Percentiles rank a stretch among this genome's conserved stretches.
Evolutionary conservation across 495 filamentous ascomycete species (phyloP).

Genomic region (Annulohypoxylon maeteangense): DNA sequence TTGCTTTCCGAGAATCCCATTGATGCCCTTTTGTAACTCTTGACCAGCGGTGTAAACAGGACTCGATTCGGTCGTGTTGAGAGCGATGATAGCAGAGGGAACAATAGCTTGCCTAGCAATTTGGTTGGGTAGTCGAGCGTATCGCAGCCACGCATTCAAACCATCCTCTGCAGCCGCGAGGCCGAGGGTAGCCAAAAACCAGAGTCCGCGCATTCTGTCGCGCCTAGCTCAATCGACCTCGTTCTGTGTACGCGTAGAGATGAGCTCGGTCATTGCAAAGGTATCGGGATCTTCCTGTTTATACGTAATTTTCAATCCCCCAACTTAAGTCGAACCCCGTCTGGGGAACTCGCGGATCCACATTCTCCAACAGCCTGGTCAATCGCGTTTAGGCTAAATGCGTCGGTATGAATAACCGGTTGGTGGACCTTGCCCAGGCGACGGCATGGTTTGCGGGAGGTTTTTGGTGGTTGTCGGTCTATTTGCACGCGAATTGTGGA

Average conservation of each 20-base stretch:
- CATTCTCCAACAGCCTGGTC: constrained; percentile 33
- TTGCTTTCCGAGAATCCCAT: constrained; percentile 62
- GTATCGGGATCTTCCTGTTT: constrained; percentile 33
- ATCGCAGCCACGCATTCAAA: constrained; percentile 71
- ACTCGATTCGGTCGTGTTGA: constrained; percentile 62
- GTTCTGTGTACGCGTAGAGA: constrained; percentile 7
- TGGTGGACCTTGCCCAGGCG: constrained; percentile 22
- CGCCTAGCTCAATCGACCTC: neutral
- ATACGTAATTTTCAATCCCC: constrained; percentile 32
- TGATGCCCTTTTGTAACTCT: constrained; percentile 69
- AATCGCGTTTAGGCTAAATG: constrained; percentile 38
- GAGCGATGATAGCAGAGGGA: constrained; percentile 63
- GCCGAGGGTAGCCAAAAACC: constrained; percentile 46
- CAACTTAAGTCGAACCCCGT: constrained; percentile 14
- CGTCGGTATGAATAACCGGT: neutral
- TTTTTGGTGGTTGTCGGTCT: constrained; percentile 25
- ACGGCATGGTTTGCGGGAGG: constrained; percentile 12
- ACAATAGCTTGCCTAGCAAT: constrained; percentile 49
- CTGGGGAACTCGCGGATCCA: constrained; percentile 16
- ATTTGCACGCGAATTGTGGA: constrained; percentile 25
- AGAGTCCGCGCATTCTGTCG: constrained; percentile 47
- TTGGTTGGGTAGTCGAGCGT: constrained; percentile 63
- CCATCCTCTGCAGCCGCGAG: constrained; percentile 66
- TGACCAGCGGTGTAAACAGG: constrained; percentile 68
- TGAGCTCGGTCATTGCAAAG: neutral